Base-by-base conservation (phyloP, 2,329 filamentous ascomycete genomes). In the Aureobasidium leucospermi region DNA sequence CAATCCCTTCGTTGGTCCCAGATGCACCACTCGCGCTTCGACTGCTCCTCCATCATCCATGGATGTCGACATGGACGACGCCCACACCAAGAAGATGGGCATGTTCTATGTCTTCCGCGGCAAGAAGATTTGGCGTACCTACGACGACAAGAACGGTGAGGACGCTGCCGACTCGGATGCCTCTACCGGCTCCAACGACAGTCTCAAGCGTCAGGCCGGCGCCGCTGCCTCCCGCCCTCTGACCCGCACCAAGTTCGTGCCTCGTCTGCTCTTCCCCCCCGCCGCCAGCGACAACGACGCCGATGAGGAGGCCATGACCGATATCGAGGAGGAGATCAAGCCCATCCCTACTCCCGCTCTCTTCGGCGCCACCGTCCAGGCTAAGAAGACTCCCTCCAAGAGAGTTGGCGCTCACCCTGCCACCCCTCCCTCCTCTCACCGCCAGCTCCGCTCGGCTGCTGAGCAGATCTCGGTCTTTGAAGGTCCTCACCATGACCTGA, bases 101-200 rank as follows among this genome's bases (percentile, higher is more conserved):
- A 80, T 90, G 68, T 77, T 91, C 62, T 90, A 85, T 67, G 81
- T 85, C 11, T 93, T 93, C 78, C 89, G 89, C 67, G 89, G 89
- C 70, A 90, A 88, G 78, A 89, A 85, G 70, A 78, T 89, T 60
- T 90, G 90, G 75, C 85, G 85, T 71, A 23, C 23, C 3, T 87
- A 85, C 68, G 90, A 87, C 65, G 72, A 75, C 28, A 74, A 78
- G 42, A 69, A 71, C 4, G 67, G 69, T 0, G 66, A 68, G 23
- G 71, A 70, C 23, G 77, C 63, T 71, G 73, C 76, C 31, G 65
- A 64, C 41, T 64, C 63, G 32, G 63, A 63, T 29, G 63, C 66
- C 68, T 53, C 58, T 3, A 29, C 31, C 10, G 9, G 31, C 8
- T 43, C 47, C 6, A 52, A 31, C 32, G 61, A 69, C 28, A 65